A percentile compares a stretch with the other conserved stretches of the same genome.
phyloP scores from a whole-genome alignment of 1,284 basidiomycete species.

The Neotropicomus parvogracilis region DNA sequence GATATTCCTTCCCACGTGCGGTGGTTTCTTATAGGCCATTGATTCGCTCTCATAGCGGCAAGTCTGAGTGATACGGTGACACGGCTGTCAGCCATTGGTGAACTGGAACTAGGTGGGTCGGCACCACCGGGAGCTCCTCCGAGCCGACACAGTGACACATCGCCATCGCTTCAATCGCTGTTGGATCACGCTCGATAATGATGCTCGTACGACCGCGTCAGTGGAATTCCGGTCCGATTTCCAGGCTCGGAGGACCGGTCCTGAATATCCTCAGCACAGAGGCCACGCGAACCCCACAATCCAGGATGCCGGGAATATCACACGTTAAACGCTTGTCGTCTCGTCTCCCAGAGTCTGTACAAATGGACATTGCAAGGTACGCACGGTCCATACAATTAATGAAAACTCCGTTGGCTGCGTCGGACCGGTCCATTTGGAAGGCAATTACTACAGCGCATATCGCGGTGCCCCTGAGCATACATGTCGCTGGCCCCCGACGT shows the following conservation, averaged over 20 bases:
- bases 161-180: neutral
- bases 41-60: neutral
- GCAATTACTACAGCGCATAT: neutral
- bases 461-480: neutral
- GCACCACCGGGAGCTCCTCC: conserved; percentile 1
- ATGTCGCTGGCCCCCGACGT: neutral
- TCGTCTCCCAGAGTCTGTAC: neutral
- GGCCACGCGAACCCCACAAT: conserved; percentile 12
- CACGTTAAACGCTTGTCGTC: neutral
- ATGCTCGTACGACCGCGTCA: neutral
- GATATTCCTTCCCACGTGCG: conserved; percentile 8
- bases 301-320: neutral
- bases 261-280: conserved; percentile 1
- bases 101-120: neutral
- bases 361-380: conserved; percentile 1
- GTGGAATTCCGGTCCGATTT: conserved; percentile 5
- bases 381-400: neutral
- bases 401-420: neutral
- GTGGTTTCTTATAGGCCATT: neutral
- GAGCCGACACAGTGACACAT: neutral
- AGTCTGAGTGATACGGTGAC: conserved; percentile 10
- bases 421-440: conserved; percentile 9
- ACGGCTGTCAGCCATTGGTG: conserved; percentile 15
- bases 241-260: conserved; percentile 16
- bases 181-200: neutral